Percentiles rank a stretch among this genome's conserved stretches.
phyloP scores from a whole-genome alignment of 805 yeast genomes.

The Lipomyces yamadae region DNA sequence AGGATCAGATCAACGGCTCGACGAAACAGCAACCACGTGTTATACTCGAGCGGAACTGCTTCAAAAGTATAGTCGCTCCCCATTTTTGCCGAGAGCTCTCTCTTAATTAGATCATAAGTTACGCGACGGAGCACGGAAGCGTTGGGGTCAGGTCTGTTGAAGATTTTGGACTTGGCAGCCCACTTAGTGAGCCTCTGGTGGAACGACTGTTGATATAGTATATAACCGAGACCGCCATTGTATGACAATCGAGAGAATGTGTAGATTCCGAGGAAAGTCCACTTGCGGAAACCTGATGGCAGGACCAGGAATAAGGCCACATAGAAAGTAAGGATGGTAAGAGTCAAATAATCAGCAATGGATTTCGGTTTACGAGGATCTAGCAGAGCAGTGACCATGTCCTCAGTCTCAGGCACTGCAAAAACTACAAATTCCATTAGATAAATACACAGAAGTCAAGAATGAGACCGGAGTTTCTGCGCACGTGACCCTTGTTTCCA shows the following conservation, averaged over 20 bases:
- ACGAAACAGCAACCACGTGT: constrained; percentile 80
- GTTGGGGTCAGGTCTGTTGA: constrained; percentile 45
- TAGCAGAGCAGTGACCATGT: constrained; percentile 79
- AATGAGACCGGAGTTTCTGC: not conserved
- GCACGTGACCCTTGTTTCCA: not conserved
- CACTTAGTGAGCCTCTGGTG: constrained; percentile 57
- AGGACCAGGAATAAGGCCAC: constrained; percentile 42
- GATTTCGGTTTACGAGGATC: constrained; percentile 78
- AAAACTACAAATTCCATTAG: constrained; percentile 39
- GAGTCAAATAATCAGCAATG: constrained; percentile 64
- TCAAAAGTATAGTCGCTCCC: constrained; percentile 49
- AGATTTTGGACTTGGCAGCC: constrained; percentile 55
- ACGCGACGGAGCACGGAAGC: constrained; percentile 32
- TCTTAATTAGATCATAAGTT: constrained; percentile 51
- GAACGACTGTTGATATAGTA: constrained; percentile 70
- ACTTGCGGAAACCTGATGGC: constrained; percentile 42
- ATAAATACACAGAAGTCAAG: not conserved
- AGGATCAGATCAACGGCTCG: constrained; percentile 78
- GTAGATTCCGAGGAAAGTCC: constrained; percentile 60
- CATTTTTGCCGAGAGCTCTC: constrained; percentile 56
- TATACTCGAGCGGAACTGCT: constrained; percentile 69
- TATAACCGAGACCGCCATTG: constrained; percentile 77
- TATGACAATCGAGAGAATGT: constrained; percentile 76
- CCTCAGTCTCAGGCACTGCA: constrained; percentile 67
- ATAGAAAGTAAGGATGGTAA: constrained; percentile 50